Evolutionary conservation across 352 stramenopile species (phyloP).

Genomic region (Phytophthora macrochlamydospora): DNA sequence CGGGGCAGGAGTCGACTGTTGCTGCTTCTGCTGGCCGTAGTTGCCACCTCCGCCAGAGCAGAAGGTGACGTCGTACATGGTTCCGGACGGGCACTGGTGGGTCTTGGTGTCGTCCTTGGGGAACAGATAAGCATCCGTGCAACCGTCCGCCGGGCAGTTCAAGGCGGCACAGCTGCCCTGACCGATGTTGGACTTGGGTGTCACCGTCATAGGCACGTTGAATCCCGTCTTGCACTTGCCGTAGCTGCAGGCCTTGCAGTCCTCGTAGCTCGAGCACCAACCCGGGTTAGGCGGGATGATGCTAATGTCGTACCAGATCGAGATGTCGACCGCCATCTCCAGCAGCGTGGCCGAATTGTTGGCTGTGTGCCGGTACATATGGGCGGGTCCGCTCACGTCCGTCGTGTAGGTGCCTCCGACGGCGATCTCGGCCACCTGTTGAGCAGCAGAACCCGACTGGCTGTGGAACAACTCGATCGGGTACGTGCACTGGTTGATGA

Average conservation of each 20-base stretch:
- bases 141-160: slow-evolving; percentile 35
- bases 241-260: slow-evolving; percentile 40
- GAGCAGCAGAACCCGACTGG: slow-evolving; percentile 26
- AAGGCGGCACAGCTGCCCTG: slow-evolving; percentile 40
- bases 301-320: slow-evolving; percentile 65
- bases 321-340: slow-evolving; percentile 36
- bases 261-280: slow-evolving; percentile 35
- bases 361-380: slow-evolving; percentile 59
- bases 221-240: slow-evolving; percentile 42
- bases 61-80: slow-evolving; percentile 58
- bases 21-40: slow-evolving; percentile 12
- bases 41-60: slow-evolving; percentile 35
- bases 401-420: slow-evolving; percentile 13
- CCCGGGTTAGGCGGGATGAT: slow-evolving; percentile 53
- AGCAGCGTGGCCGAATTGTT: slow-evolving; percentile 41
- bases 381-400: slow-evolving; percentile 29
- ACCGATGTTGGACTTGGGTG: slow-evolving; percentile 34
- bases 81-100: slow-evolving; percentile 49
- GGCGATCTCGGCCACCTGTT: slow-evolving; percentile 27
- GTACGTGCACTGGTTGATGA: slow-evolving; percentile 48
- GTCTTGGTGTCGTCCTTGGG: slow-evolving; percentile 70
- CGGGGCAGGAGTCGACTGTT: neutral
- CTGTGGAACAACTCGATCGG: slow-evolving; percentile 48
- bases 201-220: slow-evolving; percentile 57
- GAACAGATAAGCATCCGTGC: slow-evolving; percentile 65